These are phyloP conservation scores for Haberlea rhodopensis DNA, from an alignment of 257 asterid genomes.

Conservation along the genomic window DNA sequence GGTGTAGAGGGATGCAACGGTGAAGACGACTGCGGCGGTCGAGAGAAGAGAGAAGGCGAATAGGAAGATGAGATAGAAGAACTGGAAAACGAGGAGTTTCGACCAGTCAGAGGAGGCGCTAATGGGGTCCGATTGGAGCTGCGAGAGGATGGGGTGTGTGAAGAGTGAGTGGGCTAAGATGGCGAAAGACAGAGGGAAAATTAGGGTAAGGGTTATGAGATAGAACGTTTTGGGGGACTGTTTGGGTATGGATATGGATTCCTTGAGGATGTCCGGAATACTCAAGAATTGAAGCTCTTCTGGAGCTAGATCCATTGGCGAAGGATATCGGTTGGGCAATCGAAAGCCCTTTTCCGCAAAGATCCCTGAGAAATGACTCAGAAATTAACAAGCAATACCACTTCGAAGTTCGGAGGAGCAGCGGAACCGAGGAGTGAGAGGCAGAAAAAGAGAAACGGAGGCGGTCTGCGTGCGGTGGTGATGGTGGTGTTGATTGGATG, in stretches of 20 bases:
- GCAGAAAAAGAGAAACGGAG: background rate
- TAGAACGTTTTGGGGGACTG: slow-evolving; percentile 74
- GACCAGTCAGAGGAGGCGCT: slow-evolving; percentile 66
- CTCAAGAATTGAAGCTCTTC: slow-evolving; percentile 65
- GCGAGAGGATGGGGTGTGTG: too few relatives aligned
- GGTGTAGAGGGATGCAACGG: slow-evolving; percentile 78
- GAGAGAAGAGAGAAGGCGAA: slow-evolving; percentile 77
- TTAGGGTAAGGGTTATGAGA: too few relatives aligned
- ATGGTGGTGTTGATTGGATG: slow-evolving; percentile 6
- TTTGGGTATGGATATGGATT: slow-evolving; percentile 75
- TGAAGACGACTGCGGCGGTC: too few relatives aligned
- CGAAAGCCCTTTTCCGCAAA: background rate
- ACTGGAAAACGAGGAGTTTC: too few relatives aligned
- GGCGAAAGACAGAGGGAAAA: too few relatives aligned
- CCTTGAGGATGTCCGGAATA: slow-evolving; percentile 57
- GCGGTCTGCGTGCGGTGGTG: background rate
- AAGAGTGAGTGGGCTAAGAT: too few relatives aligned
- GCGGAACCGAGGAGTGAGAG: background rate
- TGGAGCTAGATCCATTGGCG: slow-evolving; percentile 78
- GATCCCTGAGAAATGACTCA: background rate
- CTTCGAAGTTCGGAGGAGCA: too few relatives aligned
- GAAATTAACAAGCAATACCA: background rate
- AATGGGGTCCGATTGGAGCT: slow-evolving; percentile 52
- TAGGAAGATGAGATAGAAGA: slow-evolving; percentile 63
- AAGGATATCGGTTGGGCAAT: background rate